Evolutionary conservation across 2,329 filamentous ascomycete species (phyloP).

Genomic region (Sporothrix phasma): DNA sequence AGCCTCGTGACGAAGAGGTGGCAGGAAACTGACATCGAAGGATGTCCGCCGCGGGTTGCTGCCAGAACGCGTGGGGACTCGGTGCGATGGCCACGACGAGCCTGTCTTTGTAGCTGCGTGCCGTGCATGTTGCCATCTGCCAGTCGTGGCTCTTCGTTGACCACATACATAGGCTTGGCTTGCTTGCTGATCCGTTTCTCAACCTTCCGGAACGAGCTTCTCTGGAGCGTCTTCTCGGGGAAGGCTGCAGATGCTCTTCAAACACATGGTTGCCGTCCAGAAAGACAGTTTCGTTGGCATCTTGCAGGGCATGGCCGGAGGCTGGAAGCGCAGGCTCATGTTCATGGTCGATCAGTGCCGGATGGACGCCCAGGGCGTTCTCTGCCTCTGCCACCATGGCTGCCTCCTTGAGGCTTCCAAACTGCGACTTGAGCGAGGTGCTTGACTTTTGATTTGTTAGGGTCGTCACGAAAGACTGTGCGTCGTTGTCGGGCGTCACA

Average conservation of each 20-base stretch:
- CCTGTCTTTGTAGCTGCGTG: not conserved
- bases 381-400: not conserved
- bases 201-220: slow-evolving; percentile 3
- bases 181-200: slow-evolving; percentile 12
- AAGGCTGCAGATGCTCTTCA: not conserved
- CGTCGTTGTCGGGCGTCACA: slow-evolving; percentile 22
- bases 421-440: not conserved
- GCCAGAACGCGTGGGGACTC: not conserved
- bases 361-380: not conserved
- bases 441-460: slow-evolving; percentile 16
- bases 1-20: slow-evolving; percentile 32
- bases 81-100: not conserved
- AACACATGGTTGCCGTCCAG: not conserved
- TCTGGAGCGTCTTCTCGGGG: not conserved
- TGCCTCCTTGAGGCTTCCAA: slow-evolving; percentile 1
- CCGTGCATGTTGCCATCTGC: not conserved
- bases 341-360: not conserved
- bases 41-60: slow-evolving; percentile 1
- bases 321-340: not conserved
- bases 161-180: slow-evolving; percentile 13
- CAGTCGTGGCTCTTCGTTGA: not conserved
- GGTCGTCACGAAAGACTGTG: slow-evolving; percentile 22
- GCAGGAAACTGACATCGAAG: slow-evolving; percentile 27
- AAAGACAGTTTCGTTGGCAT: not conserved
- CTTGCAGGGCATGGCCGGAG: not conserved